phyloP scores from a whole-genome alignment of 140 eudicot genomes.

The Cichorium intybus region DNA sequence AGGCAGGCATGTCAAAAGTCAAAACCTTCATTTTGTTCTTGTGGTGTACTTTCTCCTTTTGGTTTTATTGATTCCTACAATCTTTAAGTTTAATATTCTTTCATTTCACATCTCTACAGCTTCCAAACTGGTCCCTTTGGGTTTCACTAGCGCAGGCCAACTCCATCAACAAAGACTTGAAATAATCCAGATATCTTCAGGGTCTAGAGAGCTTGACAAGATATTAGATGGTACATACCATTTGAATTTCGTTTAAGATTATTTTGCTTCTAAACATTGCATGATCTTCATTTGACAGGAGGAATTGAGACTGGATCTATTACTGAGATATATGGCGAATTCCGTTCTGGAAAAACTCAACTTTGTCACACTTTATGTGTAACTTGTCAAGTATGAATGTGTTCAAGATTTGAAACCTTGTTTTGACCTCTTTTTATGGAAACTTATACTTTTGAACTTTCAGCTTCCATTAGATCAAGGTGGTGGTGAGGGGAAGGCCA shows the following conservation, averaged over 20 bases:
- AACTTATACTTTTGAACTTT: background rate
- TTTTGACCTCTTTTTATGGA: background rate
- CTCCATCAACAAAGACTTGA: slow-evolving; percentile 87
- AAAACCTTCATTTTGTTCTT: slow-evolving; percentile 1
- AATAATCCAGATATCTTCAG: slow-evolving; percentile 89
- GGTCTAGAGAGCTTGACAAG: slow-evolving; percentile 91
- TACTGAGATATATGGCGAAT: slow-evolving; percentile 90
- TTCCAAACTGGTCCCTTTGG: slow-evolving; percentile 92
- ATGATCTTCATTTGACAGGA: slow-evolving; percentile 37
- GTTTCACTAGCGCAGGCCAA: slow-evolving; percentile 91
- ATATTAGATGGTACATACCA: slow-evolving; percentile 62
- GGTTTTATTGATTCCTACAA: background rate
- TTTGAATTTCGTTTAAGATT: no score
- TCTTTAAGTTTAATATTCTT: background rate
- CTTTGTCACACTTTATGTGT: slow-evolving; percentile 93
- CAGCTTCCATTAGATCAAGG: slow-evolving; percentile 98
- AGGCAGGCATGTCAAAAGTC: slow-evolving; percentile 74
- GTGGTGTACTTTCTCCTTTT: background rate
- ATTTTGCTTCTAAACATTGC: no score
- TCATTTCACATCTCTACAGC: slow-evolving; percentile 44
- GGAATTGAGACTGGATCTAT: slow-evolving; percentile 95
- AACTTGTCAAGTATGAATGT: slow-evolving; percentile 72
- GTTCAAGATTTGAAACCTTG: background rate
- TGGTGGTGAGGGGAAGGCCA: slow-evolving; percentile 98
- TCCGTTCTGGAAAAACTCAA: slow-evolving; percentile 95